Base-by-base conservation (phyloP, 805 yeast genomes). In the Candida tibetensis region DNA sequence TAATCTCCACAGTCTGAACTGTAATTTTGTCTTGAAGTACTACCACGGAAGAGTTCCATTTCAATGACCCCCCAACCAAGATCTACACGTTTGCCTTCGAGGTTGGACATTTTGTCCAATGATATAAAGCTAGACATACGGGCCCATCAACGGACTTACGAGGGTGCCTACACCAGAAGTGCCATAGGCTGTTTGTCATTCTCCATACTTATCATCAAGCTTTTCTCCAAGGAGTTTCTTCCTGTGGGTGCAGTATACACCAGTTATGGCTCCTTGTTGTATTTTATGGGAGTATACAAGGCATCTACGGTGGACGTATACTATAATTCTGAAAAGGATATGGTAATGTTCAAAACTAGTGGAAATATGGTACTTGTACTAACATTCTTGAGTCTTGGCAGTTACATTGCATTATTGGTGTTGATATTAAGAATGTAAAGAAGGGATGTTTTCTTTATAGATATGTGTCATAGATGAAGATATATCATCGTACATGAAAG, bases 101-200 rank as follows among this genome's bases (percentile, higher is more conserved):
- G 62, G 15, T 47, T 69, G 9, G 68, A 66, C 32, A 59, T 72
- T 4, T 60, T 73, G 3, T 57, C 68, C 27, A 60, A 57, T 4
- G 59, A 56, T 5, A 66, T 65, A 37, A 69, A 71, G 47, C 57
- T 76, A 17, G 82, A 77, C 45, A 67, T 77, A 2, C 46, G 82
- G 48, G 93, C 91, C 0, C 83, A 82, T 49, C 93, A 85, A 58
- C 60, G 95, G 40, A 85, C 95, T 0, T 85, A 84, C 51, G 93
- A 85, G 53, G 95, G 95, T 0, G 90, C 95, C 1, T 85, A 86
- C 52, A 69, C 82, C 17, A 60, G 95, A 36, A 77, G 90, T 0
- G 83, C 90, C 15, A 62, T 86, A 21, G 82, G 85, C 15, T 73
- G 81, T 37, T 58, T 86, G 19, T 74, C 88, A 8, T 81, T 86